phyloP scores from a whole-genome alignment of 306 rosid species.

The Cucurbita argyrosperma region DNA sequence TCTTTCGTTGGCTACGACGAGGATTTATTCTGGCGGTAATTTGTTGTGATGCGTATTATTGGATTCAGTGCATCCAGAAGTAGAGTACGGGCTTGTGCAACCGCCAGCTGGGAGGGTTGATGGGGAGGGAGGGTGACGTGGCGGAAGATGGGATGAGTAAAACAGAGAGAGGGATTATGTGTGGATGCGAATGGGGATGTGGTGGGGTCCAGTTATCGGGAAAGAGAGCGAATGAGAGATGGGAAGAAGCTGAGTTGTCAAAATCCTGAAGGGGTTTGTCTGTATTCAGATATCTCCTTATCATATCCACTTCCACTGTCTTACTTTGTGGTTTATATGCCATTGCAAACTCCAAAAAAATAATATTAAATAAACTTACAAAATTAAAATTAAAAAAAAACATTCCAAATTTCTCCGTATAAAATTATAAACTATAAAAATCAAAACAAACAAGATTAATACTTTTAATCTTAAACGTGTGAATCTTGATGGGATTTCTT shows the following conservation, averaged over 20 bases:
- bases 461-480: no score
- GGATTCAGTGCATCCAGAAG: not conserved
- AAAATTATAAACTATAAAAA: no score
- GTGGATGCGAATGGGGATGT: conserved; percentile 3
- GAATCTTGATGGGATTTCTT: no score
- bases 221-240: conserved; percentile 22
- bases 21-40: conserved; percentile 12
- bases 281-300: conserved; percentile 15
- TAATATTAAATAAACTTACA: no score
- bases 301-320: conserved; percentile 7
- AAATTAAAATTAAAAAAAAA: no score
- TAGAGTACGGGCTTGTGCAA: not conserved
- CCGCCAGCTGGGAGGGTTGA: not conserved
- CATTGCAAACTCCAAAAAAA: not conserved
- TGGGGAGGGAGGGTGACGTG: not conserved
- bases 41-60: not conserved
- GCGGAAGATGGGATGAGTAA: not conserved
- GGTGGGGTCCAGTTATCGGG: conserved; percentile 43
- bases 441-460: no score
- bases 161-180: not conserved
- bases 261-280: not conserved
- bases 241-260: conserved; percentile 16
- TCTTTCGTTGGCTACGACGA: not conserved
- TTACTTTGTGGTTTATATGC: not conserved
- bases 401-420: no score